phyloP scores from a whole-genome alignment of 2,329 filamentous ascomycete genomes.

The Zelopaecilomyces penicillatus region DNA sequence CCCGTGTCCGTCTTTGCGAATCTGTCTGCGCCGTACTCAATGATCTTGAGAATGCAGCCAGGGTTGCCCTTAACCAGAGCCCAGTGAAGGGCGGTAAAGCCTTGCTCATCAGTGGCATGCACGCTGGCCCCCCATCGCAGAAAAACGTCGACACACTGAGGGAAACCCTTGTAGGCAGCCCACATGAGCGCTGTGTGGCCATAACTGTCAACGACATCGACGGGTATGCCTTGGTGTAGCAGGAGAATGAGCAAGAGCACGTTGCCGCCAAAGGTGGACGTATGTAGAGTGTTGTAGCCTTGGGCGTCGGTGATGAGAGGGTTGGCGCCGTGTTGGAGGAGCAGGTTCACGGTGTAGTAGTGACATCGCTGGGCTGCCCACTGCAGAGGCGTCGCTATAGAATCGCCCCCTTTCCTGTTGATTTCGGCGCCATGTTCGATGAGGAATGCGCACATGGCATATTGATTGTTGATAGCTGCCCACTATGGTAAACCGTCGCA shows the following conservation, averaged over 20 bases:
- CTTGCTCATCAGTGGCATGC: constrained; percentile 81
- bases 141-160: constrained; percentile 84
- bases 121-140: constrained; percentile 93
- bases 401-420: constrained; percentile 93
- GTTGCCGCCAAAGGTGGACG: constrained; percentile 95
- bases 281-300: constrained; percentile 96
- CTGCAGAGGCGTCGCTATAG: constrained; percentile 84
- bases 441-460: constrained; percentile 92
- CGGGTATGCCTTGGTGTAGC: constrained; percentile 88
- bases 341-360: constrained; percentile 90
- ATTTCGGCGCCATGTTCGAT: constrained; percentile 78
- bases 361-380: constrained; percentile 96
- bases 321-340: constrained; percentile 86
- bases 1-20: constrained; percentile 84
- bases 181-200: constrained; percentile 97
- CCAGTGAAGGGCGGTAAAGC: constrained; percentile 94
- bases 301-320: constrained; percentile 87
- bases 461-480: constrained; percentile 98
- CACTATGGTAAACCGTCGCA: constrained; percentile 50
- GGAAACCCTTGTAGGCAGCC: constrained; percentile 96
- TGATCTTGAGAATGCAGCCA: constrained; percentile 81
- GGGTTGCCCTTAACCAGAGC: constrained; percentile 87
- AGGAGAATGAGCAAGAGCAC: constrained; percentile 81
- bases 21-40: constrained; percentile 91
- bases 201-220: constrained; percentile 82